Conservation (phyloP, 305 asterid genomes). For the Rubia balearica region DNA sequence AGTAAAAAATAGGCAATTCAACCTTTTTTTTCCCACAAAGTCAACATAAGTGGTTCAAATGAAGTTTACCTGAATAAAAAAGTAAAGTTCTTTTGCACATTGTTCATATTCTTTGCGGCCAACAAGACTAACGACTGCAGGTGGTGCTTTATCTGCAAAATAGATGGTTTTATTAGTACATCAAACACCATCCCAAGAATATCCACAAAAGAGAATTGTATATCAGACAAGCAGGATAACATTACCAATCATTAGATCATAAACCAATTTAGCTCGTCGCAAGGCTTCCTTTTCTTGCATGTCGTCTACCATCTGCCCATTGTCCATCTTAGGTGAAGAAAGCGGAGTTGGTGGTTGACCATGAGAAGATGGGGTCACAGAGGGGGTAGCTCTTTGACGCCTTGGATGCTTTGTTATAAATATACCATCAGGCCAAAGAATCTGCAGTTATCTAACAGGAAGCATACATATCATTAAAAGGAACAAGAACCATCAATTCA, state of each 20-base stretch:
- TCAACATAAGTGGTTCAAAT: slow-evolving; percentile 6
- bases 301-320: slow-evolving; percentile 44
- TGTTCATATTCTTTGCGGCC: slow-evolving; percentile 86
- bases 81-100: slow-evolving; percentile 87
- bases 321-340: slow-evolving; percentile 51
- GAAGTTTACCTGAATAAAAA: slow-evolving; percentile 80
- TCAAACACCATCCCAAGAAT: background rate
- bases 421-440: slow-evolving; percentile 96
- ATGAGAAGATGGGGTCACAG: slow-evolving; percentile 37
- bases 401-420: slow-evolving; percentile 93
- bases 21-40: background rate
- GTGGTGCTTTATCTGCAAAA: slow-evolving; percentile 84
- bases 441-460: slow-evolving; percentile 33
- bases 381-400: slow-evolving; percentile 53
- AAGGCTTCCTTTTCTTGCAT: slow-evolving; percentile 70
- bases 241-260: slow-evolving; percentile 85
- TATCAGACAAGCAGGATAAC: background rate
- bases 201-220: background rate
- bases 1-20: background rate
- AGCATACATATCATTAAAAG: background rate
- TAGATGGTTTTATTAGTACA: slow-evolving; percentile 7
- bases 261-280: slow-evolving; percentile 51
- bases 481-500: background rate
- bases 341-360: slow-evolving; percentile 36
- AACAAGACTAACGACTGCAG: slow-evolving; percentile 83